phyloP scores from a whole-genome alignment of 2,329 filamentous ascomycete species.

The Pseudohalonectria lignicola region DNA sequence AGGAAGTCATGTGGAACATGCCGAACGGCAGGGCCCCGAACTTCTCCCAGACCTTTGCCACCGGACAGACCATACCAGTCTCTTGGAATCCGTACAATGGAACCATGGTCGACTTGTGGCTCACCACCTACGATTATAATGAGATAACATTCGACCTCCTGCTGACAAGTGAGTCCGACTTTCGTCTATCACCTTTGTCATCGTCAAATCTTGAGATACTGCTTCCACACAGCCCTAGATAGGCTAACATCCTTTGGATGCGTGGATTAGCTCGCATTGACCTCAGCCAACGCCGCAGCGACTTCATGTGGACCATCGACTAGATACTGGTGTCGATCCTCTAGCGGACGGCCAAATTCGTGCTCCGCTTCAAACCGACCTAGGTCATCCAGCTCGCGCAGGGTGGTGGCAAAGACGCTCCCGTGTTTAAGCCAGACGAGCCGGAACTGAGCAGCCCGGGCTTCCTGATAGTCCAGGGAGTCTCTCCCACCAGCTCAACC shows the following conservation, averaged over 20 bases:
- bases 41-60: constrained; percentile 7
- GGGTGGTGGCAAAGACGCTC: too few relatives aligned
- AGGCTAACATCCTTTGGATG: too few relatives aligned
- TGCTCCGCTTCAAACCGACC: neutral
- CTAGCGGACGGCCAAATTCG: neutral
- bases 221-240: neutral
- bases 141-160: neutral
- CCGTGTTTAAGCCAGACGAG: neutral
- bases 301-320: neutral
- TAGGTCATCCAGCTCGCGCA: too few relatives aligned
- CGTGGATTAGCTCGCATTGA: neutral
- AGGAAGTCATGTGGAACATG: neutral
- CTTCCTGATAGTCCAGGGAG: neutral
- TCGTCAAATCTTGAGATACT: neutral
- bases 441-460: neutral
- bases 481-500: neutral
- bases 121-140: neutral
- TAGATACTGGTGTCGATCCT: neutral
- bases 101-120: neutral
- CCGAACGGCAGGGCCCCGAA: constrained; percentile 7
- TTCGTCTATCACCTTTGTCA: neutral
- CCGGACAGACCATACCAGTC: neutral
- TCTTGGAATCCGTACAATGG: neutral
- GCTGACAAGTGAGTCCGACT: neutral
- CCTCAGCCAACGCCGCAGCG: neutral